Base-by-base conservation (phyloP, 2,329 filamentous ascomycete genomes). In the Thelonectria rubi region DNA sequence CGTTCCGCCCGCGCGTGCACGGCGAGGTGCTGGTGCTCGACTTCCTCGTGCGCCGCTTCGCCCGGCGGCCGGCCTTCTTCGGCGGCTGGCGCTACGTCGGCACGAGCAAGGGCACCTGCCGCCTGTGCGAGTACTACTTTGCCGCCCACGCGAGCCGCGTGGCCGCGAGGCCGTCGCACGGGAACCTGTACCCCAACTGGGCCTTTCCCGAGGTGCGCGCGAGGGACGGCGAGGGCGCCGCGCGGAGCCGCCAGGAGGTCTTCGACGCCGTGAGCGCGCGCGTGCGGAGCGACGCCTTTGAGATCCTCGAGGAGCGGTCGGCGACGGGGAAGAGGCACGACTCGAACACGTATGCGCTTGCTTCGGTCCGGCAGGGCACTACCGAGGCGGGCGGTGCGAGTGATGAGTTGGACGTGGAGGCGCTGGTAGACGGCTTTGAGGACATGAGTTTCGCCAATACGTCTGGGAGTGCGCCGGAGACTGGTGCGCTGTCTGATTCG, bases 111-210 rank as follows among this genome's bases (percentile, higher is more conserved):
- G 78, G 78, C 0, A 75, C 77, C 0, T 81, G 79, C 34, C 70
- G 73, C 0, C 70, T 81, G 1, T 81, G 79, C 24, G 42, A 67
- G 3, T 74, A 75, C 49, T 81, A 78, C 51, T 78, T 81, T n/a
- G 51, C 55, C 1, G 64, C 65, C 0, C 71, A 74, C 34, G 64
- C 65, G 0, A 59, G 68, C 2, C 60, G 67, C 0, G 69, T 79
- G 2, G 50, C 65, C 2, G 72, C 75, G 1, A 71, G 79, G 0
- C 34, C 67, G 2, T 65, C 72, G 0, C 78, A 80, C 45, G 61
- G 69, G 0, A 81, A 81, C 5, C 47, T 81, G 0, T 81, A 81
- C 42, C n/a, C 52, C 15, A 73, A 70, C 43, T 81, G 79, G 79
- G 65, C 74, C 1, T 67, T 73, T 2, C 78, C 78, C 0, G 76